phyloP scores from a whole-genome alignment of 176 grass and related monocot species.

The Triticum timopheevii region DNA sequence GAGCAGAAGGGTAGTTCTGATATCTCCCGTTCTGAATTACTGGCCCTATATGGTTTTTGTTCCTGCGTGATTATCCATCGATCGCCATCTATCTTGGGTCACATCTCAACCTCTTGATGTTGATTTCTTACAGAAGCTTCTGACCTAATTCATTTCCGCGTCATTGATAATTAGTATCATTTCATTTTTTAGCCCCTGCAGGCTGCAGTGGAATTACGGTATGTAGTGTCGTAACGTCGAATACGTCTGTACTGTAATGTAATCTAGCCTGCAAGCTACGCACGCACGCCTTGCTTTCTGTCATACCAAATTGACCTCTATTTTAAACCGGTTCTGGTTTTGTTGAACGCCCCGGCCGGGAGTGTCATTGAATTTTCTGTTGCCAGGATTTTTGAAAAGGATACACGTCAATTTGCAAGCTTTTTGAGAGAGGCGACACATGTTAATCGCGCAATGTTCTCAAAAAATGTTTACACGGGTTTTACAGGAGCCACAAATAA shows the following conservation, averaged over 20 bases:
- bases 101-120: neutral
- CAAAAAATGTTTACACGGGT: neutral
- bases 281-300: neutral
- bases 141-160: neutral
- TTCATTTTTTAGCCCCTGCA: neutral
- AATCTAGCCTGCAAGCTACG: neutral
- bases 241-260: neutral
- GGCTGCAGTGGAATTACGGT: neutral
- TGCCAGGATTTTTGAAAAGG: neutral
- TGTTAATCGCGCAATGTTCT: neutral
- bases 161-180: neutral
- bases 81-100: neutral
- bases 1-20: too few species aligned
- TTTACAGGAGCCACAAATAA: neutral
- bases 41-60: neutral
- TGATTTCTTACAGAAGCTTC: neutral
- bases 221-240: neutral
- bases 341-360: neutral
- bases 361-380: neutral
- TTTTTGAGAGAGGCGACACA: neutral
- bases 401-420: constrained; percentile 9
- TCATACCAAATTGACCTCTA: neutral
- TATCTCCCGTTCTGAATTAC: neutral
- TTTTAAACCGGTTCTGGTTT: neutral
- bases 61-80: neutral